Percentiles rank a stretch among this genome's conserved stretches.
Evolutionary conservation across 441 rosid species (phyloP).

Genomic region (Viola pubescens): DNA sequence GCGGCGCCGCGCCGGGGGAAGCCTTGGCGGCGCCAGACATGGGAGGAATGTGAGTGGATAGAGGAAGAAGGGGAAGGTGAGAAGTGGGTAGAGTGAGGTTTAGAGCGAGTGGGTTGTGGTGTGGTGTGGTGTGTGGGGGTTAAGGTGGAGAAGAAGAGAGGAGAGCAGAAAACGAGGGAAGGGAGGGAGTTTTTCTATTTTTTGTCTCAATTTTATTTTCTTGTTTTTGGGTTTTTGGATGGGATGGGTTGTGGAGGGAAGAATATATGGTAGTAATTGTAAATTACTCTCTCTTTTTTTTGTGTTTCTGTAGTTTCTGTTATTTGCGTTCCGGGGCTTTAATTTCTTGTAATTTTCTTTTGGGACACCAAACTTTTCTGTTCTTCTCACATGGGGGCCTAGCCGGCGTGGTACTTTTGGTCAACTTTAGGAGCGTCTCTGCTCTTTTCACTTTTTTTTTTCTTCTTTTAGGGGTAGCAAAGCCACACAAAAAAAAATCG

Average conservation of each 20-base stretch:
- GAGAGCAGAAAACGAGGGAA: slow-evolving; percentile 69
- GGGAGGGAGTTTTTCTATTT: slow-evolving; percentile 68
- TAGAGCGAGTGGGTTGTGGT: slow-evolving; percentile 12
- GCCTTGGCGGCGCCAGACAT: slow-evolving; percentile 54
- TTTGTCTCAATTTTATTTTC: background rate
- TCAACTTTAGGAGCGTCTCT: too few relatives aligned
- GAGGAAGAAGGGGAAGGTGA: slow-evolving; percentile 8
- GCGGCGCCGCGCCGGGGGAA: slow-evolving; percentile 27
- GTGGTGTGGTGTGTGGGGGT: slow-evolving; percentile 8
- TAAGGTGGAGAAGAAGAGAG: slow-evolving; percentile 1
- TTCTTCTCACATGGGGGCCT: too few relatives aligned
- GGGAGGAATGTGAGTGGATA: slow-evolving; percentile 11
- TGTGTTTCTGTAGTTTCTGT: too few relatives aligned
- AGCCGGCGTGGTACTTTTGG: too few relatives aligned
- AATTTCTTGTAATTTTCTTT: too few relatives aligned
- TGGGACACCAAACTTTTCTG: too few relatives aligned
- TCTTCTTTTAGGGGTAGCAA: too few relatives aligned
- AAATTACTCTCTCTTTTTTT: too few relatives aligned
- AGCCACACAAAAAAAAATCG: too few relatives aligned
- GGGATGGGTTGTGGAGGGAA: background rate
- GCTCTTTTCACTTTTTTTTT: too few relatives aligned
- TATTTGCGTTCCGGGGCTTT: too few relatives aligned
- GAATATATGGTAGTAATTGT: too few relatives aligned
- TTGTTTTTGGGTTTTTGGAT: background rate
- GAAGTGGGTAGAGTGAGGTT: slow-evolving; percentile 10